phyloP scores from a whole-genome alignment of 495 filamentous ascomycete species.

The Penicillium subrubescens region DNA sequence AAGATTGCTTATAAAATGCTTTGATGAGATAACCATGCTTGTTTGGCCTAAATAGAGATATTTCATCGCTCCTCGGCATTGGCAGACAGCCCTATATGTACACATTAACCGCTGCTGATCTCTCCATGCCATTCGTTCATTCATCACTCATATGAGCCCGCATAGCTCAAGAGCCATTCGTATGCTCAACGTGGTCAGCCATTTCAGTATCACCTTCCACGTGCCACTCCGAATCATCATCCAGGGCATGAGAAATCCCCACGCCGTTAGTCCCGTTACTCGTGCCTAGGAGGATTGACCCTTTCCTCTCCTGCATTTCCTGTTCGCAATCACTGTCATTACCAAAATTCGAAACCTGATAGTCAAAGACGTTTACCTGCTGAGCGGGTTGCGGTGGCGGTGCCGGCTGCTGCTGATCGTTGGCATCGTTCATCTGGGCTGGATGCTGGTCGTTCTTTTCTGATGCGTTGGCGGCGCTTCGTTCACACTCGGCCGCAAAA shows the following conservation, averaged over 20 bases:
- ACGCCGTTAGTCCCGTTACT: constrained; percentile 8
- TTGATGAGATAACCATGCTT: neutral
- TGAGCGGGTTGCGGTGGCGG: constrained; percentile 14
- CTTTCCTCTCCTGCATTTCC: constrained; percentile 44
- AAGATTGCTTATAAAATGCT: neutral
- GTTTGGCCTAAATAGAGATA: neutral
- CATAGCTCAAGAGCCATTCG: constrained; percentile 3
- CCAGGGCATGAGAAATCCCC: neutral
- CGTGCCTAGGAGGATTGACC: constrained; percentile 27
- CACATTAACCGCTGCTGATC: neutral
- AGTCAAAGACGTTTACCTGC: constrained; percentile 46
- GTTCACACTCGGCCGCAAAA: constrained; percentile 46
- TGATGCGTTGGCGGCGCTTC: constrained; percentile 16
- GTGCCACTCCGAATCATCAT: constrained; percentile 18
- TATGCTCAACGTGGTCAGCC: constrained; percentile 21
- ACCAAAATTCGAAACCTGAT: constrained; percentile 43
- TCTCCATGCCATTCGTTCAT: constrained; percentile 14
- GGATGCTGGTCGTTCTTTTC: neutral
- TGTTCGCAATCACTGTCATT: constrained; percentile 28
- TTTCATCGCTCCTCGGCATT: neutral
- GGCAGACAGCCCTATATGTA: neutral
- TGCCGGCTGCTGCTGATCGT: constrained; percentile 12
- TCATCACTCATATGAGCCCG: constrained; percentile 21
- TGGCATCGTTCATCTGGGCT: neutral
- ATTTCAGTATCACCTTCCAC: constrained; percentile 19